These are phyloP conservation scores for Ascochyta lentis DNA, from an alignment of 2,329 filamentous ascomycete species.

Conservation along the genomic window DNA sequence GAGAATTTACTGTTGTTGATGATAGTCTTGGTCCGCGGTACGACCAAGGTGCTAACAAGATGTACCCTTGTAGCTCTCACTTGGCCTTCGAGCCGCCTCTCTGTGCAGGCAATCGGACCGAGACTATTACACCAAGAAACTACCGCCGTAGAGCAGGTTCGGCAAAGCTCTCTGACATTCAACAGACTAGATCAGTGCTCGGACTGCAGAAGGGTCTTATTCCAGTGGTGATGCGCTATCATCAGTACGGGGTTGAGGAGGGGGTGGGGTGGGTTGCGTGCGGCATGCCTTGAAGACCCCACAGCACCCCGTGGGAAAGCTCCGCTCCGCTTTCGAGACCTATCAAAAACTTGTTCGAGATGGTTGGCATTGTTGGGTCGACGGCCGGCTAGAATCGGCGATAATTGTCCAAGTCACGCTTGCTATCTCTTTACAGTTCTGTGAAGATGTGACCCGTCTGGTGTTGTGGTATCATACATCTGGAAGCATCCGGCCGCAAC, in stretches of 20 bases:
- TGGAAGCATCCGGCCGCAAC: neutral
- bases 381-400: slow-evolving; percentile 1
- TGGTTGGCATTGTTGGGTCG: slow-evolving; percentile 2
- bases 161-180: neutral
- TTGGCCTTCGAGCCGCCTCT: slow-evolving; percentile 16
- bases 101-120: slow-evolving; percentile 13
- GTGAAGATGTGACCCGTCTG: neutral
- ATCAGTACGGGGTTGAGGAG: slow-evolving; percentile 1
- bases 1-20: slow-evolving; percentile 7
- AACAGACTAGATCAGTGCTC: neutral
- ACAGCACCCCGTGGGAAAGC: slow-evolving; percentile 13
- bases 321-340: slow-evolving; percentile 1
- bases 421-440: neutral
- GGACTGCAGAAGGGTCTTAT: neutral
- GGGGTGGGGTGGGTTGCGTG: neutral
- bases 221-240: neutral
- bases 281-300: slow-evolving; percentile 4
- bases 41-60: slow-evolving; percentile 20
- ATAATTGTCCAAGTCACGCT: neutral
- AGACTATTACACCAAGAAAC: slow-evolving; percentile 2
- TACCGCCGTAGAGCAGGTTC: neutral
- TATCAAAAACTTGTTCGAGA: neutral
- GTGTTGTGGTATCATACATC: neutral
- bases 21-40: slow-evolving; percentile 1
- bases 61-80: slow-evolving; percentile 5